phyloP scores from a whole-genome alignment of 768 basidiomycete species.

The Psilocybe tampanensis region DNA sequence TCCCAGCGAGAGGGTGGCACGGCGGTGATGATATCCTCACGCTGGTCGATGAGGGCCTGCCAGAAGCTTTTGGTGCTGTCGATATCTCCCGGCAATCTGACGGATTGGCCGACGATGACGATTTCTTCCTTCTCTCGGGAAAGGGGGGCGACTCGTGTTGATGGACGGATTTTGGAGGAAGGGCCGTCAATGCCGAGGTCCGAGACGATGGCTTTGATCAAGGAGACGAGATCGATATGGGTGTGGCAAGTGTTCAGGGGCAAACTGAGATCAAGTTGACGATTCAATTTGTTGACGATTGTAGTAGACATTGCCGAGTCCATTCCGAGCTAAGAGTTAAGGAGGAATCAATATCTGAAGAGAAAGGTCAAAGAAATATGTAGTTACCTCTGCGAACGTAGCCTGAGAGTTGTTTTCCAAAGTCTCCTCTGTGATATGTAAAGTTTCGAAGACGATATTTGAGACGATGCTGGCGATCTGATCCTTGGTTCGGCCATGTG shows the following conservation, averaged over 20 bases:
- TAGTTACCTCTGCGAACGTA: conserved; percentile 35
- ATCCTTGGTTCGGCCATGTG: conserved; percentile 20
- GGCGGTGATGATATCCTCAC: conserved; percentile 30
- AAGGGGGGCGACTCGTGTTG: conserved; percentile 10
- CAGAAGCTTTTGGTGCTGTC: conserved; percentile 30
- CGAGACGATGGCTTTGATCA: conserved; percentile 25
- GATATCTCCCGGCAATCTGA: conserved; percentile 37
- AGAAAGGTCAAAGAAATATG: no score
- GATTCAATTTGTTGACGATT: conserved; percentile 33
- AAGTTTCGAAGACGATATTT: conserved; percentile 24
- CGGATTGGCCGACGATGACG: conserved; percentile 38
- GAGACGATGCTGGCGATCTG: conserved; percentile 22
- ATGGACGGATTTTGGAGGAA: conserved; percentile 12
- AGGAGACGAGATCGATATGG: conserved; percentile 29
- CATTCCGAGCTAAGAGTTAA: conserved; percentile 32
- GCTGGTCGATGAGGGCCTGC: conserved; percentile 34
- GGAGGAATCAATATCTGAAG: background rate
- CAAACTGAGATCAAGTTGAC: conserved; percentile 24
- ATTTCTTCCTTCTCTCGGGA: conserved; percentile 27
- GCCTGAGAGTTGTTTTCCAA: conserved; percentile 29
- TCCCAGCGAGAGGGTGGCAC: no score
- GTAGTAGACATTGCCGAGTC: conserved; percentile 34
- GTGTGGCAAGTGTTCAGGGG: conserved; percentile 39
- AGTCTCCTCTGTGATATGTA: conserved; percentile 24
- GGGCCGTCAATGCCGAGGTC: conserved; percentile 24